These are phyloP conservation scores for Ogataea hybrid DNA, from an alignment of 1,139 yeast genomes.

Conservation along the genomic window DNA sequence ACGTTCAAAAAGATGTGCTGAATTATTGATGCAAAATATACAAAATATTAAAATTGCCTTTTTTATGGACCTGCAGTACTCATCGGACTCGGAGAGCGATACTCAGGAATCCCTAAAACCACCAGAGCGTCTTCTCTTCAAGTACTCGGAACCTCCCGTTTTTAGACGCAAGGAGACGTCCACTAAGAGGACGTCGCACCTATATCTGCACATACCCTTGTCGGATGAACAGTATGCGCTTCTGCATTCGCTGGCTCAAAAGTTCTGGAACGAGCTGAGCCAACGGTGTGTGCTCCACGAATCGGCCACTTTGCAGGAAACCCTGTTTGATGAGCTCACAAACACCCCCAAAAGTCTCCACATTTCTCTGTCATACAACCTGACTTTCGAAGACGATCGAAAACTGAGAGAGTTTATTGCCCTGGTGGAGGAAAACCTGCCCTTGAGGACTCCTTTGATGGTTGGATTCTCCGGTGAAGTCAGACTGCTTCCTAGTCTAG, in stretches of 20 bases:
- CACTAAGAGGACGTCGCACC: constrained; percentile 10
- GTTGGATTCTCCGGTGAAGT: constrained; percentile 7
- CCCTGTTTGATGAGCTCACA: constrained; percentile 15
- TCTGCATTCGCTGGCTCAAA: background rate
- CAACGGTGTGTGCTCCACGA: background rate
- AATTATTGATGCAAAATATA: no score
- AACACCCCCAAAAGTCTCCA: constrained; percentile 14
- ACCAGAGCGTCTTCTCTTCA: constrained; percentile 7
- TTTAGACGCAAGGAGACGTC: background rate
- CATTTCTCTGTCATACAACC: constrained; percentile 22
- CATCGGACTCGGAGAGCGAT: constrained; percentile 8
- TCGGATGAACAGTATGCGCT: constrained; percentile 1
- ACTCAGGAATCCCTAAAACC: background rate
- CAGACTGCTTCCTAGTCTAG: constrained; percentile 15
- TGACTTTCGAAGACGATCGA: constrained; percentile 6
- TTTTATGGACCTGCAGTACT: constrained; percentile 6
- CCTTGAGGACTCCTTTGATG: constrained; percentile 5
- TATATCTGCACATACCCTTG: constrained; percentile 11
- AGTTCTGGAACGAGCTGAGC: constrained; percentile 6
- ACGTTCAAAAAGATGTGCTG: no score
- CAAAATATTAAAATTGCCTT: no score
- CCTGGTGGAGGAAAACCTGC: background rate
- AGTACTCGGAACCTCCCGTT: constrained; percentile 12
- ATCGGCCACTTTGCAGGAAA: background rate
- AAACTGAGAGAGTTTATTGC: constrained; percentile 1